phyloP scores from a whole-genome alignment of 345 rosid genomes.

The Alliaria petiolata region DNA sequence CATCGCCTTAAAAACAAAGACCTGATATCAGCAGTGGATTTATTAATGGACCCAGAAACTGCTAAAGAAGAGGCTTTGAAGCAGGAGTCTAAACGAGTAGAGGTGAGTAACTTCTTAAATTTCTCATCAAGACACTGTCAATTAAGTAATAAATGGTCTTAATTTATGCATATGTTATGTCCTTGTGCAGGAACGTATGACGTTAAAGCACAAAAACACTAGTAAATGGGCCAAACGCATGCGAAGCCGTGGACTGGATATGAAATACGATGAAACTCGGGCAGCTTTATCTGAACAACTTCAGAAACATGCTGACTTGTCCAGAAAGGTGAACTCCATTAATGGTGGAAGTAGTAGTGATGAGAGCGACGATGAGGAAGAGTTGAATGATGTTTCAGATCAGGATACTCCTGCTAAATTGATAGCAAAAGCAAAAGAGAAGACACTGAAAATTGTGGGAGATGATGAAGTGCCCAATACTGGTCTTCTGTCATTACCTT shows the following conservation, averaged over 20 bases:
- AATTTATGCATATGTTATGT: neutral
- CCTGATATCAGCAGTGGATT: constrained; percentile 39
- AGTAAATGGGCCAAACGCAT: constrained; percentile 83
- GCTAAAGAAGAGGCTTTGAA: constrained; percentile 76
- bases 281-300: constrained; percentile 88
- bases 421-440: constrained; percentile 65
- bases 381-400: constrained; percentile 40
- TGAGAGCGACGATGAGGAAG: constrained; percentile 57
- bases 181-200: constrained; percentile 72
- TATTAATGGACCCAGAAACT: constrained; percentile 75
- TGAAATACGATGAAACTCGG: constrained; percentile 78
- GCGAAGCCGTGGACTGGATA: constrained; percentile 61
- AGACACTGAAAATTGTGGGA: constrained; percentile 59
- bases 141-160: neutral
- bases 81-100: constrained; percentile 73
- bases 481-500: constrained; percentile 87
- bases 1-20: constrained; percentile 75
- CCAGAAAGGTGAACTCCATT: constrained; percentile 79
- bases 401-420: constrained; percentile 51
- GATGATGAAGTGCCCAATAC: constrained; percentile 62
- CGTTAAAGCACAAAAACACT: constrained; percentile 72
- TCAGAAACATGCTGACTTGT: constrained; percentile 61
- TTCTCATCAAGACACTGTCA: neutral
- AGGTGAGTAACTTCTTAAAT: constrained; percentile 47
- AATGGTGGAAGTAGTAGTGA: constrained; percentile 69